phyloP scores from a whole-genome alignment of 352 stramenopile species.

The Globisporangium nagaii region DNA sequence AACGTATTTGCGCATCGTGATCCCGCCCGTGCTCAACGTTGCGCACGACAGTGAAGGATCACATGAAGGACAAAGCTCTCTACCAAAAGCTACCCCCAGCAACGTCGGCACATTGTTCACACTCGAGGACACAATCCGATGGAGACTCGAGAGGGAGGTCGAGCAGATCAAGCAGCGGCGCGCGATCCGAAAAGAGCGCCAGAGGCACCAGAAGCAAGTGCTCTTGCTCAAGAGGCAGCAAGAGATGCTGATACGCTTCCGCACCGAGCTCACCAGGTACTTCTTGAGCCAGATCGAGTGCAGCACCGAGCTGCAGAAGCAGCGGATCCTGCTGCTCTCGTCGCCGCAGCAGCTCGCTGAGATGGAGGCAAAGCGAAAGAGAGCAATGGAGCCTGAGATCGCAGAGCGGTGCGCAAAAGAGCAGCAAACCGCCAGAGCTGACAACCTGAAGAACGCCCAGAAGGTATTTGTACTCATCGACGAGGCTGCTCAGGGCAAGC shows the following conservation, averaged over 20 bases:
- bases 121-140: slow-evolving; percentile 34
- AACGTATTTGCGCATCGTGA: slow-evolving; percentile 38
- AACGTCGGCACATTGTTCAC: slow-evolving; percentile 45
- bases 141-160: slow-evolving; percentile 38
- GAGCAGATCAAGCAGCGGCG: slow-evolving; percentile 36
- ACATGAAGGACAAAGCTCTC: neutral
- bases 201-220: slow-evolving; percentile 38
- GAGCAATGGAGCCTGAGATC: slow-evolving; percentile 46
- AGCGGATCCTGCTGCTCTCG: slow-evolving; percentile 51
- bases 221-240: slow-evolving; percentile 29
- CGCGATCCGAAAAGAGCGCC: slow-evolving; percentile 23
- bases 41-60: neutral
- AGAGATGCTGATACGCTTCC: slow-evolving; percentile 44
- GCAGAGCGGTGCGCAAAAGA: slow-evolving; percentile 36
- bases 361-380: slow-evolving; percentile 20
- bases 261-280: slow-evolving; percentile 33
- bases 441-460: slow-evolving; percentile 32
- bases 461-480: slow-evolving; percentile 51
- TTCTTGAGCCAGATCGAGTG: slow-evolving; percentile 44
- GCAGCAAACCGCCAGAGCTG: slow-evolving; percentile 7
- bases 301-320: slow-evolving; percentile 44
- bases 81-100: neutral
- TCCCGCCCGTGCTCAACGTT: slow-evolving; percentile 5
- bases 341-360: slow-evolving; percentile 43
- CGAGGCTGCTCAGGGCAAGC: slow-evolving; percentile 21